Base-by-base conservation (phyloP, 139 green algal species). In the Volvox reticuliferus region DNA sequence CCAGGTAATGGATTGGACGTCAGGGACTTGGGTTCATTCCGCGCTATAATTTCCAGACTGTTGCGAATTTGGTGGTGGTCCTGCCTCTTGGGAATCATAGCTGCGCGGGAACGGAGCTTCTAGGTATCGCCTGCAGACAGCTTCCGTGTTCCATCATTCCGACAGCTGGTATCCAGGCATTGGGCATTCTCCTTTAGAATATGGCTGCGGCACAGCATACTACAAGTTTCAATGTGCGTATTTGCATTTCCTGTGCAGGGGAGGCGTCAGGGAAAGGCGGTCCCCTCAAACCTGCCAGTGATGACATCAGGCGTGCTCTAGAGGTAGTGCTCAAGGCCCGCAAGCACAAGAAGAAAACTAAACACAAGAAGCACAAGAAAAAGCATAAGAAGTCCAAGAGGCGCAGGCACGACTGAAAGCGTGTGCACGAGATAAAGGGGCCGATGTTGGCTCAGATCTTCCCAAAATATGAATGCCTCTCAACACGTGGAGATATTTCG, bases 281-380 rank as follows among this genome's bases (percentile, higher is more conserved):
- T 30, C 37, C 36, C 0, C 44, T 67, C 17, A 30, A 61, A n/a
- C 85, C 73, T 1, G 86, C 9, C 50, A 76, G 73, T 61, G 86
- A 83, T n/a, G 86, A 75, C 50, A 83, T 90, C 73, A 50, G 67
- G 86, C 71, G 73, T 0, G 86, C 86, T 19, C 86, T 90, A 14
- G 86, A 83, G 9, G 86, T 90, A 28, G 71, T 90, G 50, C 69
- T 90, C 20, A 76, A 77, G 73, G 86, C 86, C n/a, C 71, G 73
- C 30, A 90, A 90, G 50, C 36, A 63, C 20, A 90, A 90, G 55
- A 33, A 33, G 6, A 82, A 73, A 19, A 37, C 65, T 71, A 89
- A 89, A 67, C 44, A 75, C 24, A 76, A 83, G 50, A 89, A 89
- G 68, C 67, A 83, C 5, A 84, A 75, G 30, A 90, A 76, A 28